These are phyloP conservation scores for Chaetoceros muelleri DNA, from an alignment of 108 stramenopile species.

Conservation along the genomic window DNA sequence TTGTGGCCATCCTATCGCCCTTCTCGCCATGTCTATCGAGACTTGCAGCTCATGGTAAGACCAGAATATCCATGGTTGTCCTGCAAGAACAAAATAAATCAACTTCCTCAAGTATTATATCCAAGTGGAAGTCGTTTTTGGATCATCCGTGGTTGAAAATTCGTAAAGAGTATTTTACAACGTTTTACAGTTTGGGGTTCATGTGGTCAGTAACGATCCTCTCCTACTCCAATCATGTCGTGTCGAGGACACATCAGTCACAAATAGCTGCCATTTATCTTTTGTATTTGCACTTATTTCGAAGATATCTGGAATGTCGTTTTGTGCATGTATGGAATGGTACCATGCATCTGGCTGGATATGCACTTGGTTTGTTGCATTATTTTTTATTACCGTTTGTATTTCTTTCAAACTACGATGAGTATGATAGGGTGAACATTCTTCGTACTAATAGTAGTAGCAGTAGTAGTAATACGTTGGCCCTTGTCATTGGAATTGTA, in stretches of 20 bases:
- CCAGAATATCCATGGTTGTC: conserved; percentile 7
- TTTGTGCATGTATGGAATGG: conserved; percentile 44
- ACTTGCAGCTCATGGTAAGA: conserved; percentile 48
- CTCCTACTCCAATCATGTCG: background rate
- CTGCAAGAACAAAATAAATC: background rate
- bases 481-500: conserved; percentile 3
- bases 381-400: conserved; percentile 56
- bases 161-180: conserved; percentile 26
- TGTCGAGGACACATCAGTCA: background rate
- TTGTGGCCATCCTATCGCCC: conserved; percentile 30
- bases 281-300: conserved; percentile 15
- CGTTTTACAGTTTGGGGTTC: conserved; percentile 42
- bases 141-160: too few species aligned
- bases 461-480: background rate
- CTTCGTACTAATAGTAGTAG: background rate
- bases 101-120: too few species aligned
- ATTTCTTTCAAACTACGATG: conserved; percentile 17
- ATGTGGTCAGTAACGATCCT: conserved; percentile 10
- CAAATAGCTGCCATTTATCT: background rate
- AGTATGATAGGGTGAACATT: background rate
- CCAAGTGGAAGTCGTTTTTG: too few species aligned
- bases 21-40: conserved; percentile 16
- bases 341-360: conserved; percentile 65
- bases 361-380: conserved; percentile 46
- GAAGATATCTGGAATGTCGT: conserved; percentile 45